phyloP scores from a whole-genome alignment of 768 basidiomycete species.

The Agaricus sinodeliciosus region DNA sequence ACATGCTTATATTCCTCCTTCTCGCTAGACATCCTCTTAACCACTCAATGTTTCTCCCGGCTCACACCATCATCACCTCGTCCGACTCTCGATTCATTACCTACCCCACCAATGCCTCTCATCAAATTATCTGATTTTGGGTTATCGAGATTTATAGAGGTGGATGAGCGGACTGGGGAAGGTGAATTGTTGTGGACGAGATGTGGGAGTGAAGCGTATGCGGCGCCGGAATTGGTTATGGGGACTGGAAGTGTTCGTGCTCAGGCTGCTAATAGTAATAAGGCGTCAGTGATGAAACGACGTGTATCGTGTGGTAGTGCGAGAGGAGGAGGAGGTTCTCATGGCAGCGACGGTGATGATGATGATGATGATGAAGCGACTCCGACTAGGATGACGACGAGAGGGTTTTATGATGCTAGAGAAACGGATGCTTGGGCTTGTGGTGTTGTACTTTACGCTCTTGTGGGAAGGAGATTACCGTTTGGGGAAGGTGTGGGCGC shows the following conservation, averaged over 20 bases:
- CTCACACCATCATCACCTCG: conserved; percentile 17
- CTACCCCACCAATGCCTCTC: conserved; percentile 44
- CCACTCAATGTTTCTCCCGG: conserved; percentile 29
- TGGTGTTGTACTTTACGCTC: conserved; percentile 80
- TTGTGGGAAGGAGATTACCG: conserved; percentile 64
- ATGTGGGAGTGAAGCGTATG: conserved; percentile 86
- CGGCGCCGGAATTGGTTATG: conserved; percentile 71
- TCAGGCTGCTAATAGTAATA: neutral
- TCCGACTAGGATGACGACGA: conserved; percentile 19
- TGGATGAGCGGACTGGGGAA: conserved; percentile 28
- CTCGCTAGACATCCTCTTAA: conserved; percentile 66
- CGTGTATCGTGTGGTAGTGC: conserved; percentile 14
- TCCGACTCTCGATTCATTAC: conserved; percentile 26
- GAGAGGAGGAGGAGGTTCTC: conserved; percentile 29
- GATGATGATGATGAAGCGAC: neutral
- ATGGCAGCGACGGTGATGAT: conserved; percentile 65
- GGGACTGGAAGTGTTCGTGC: conserved; percentile 22
- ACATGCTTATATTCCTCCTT: neutral
- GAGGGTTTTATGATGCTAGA: conserved; percentile 70
- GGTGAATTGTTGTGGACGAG: conserved; percentile 58
- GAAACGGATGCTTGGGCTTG: conserved; percentile 88
- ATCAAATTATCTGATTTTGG: conserved; percentile 88
- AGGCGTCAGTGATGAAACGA: too few relatives aligned
- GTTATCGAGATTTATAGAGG: conserved; percentile 77
- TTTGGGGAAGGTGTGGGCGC: conserved; percentile 52